phyloP scores from a whole-genome alignment of 2,329 filamentous ascomycete genomes.

The Diaporthe sp. region DNA sequence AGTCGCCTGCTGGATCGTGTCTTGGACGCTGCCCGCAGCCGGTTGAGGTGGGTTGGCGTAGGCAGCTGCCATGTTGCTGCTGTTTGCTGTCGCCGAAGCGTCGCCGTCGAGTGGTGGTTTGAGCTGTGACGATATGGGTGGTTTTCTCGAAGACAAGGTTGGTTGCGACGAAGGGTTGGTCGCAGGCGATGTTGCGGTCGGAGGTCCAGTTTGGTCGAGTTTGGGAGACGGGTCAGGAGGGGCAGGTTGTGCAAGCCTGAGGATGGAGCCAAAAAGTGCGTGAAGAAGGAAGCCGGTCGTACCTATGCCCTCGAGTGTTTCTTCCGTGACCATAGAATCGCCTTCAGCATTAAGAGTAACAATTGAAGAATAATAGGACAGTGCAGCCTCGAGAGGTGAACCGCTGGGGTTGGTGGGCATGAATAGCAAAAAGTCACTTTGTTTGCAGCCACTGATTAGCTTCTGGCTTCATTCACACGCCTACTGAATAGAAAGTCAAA shows the following conservation, averaged over 20 bases:
- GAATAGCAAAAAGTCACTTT: slow-evolving; percentile 93
- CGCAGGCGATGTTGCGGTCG: neutral
- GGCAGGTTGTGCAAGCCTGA: slow-evolving; percentile 69
- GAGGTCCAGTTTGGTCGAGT: slow-evolving; percentile 33
- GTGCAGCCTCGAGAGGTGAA: slow-evolving; percentile 82
- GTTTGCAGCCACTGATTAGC: neutral
- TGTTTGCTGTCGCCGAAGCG: neutral
- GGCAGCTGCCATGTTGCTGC: slow-evolving; percentile 25
- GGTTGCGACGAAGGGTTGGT: slow-evolving; percentile 35
- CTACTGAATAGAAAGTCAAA: neutral
- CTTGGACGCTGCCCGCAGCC: slow-evolving; percentile 29
- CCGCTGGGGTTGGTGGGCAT: slow-evolving; percentile 72
- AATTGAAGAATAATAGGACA: slow-evolving; percentile 92
- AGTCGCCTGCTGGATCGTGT: slow-evolving; percentile 28
- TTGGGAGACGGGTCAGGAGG: slow-evolving; percentile 40
- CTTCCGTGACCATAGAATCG: slow-evolving; percentile 92
- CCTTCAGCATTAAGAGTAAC: slow-evolving; percentile 93
- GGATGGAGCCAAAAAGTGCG: slow-evolving; percentile 81
- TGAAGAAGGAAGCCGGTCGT: slow-evolving; percentile 80
- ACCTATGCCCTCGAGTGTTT: slow-evolving; percentile 94
- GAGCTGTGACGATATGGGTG: slow-evolving; percentile 37
- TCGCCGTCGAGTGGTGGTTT: slow-evolving; percentile 27
- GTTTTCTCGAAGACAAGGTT: slow-evolving; percentile 36
- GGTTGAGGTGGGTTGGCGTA: slow-evolving; percentile 22
- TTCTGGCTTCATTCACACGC: neutral